Percentiles rank a stretch among this genome's conserved stretches.
phyloP scores from a whole-genome alignment of 2,329 filamentous ascomycete genomes.

The Cladosporium velox region DNA sequence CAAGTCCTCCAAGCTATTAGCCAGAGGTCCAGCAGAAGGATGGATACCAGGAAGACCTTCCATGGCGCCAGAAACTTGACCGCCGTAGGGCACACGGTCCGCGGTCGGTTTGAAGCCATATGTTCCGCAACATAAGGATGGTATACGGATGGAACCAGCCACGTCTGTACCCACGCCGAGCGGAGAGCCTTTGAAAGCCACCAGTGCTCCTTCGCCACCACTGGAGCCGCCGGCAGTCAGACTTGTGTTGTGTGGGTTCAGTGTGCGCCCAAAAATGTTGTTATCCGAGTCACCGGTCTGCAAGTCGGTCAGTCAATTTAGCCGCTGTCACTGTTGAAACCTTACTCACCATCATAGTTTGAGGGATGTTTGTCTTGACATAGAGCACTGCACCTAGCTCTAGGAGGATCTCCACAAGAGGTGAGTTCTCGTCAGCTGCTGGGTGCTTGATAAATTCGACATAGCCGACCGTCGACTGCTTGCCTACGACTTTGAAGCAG shows the following conservation, averaged over 20 bases:
- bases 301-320: background rate
- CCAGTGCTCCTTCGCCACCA: constrained; percentile 55
- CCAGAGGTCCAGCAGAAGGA: constrained; percentile 53
- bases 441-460: constrained; percentile 46
- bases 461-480: constrained; percentile 44
- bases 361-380: constrained; percentile 58
- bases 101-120: constrained; percentile 51
- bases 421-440: constrained; percentile 30
- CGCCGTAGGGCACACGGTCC: constrained; percentile 54
- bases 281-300: constrained; percentile 54
- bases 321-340: background rate
- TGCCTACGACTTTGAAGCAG: constrained; percentile 38
- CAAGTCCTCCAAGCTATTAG: constrained; percentile 52
- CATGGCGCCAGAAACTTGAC: constrained; percentile 45
- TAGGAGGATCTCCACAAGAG: constrained; percentile 48
- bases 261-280: constrained; percentile 50
- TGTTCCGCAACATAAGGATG: constrained; percentile 52
- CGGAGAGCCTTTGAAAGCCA: constrained; percentile 51
- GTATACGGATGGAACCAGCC: constrained; percentile 56
- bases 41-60: constrained; percentile 48
- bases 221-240: constrained; percentile 56
- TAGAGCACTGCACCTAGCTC: constrained; percentile 53
- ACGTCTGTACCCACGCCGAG: constrained; percentile 58
- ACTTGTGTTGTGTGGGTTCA: constrained; percentile 51
- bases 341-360: constrained; percentile 49